phyloP scores from a whole-genome alignment of 1,284 basidiomycete genomes.

The Apiotrichum gracile region DNA sequence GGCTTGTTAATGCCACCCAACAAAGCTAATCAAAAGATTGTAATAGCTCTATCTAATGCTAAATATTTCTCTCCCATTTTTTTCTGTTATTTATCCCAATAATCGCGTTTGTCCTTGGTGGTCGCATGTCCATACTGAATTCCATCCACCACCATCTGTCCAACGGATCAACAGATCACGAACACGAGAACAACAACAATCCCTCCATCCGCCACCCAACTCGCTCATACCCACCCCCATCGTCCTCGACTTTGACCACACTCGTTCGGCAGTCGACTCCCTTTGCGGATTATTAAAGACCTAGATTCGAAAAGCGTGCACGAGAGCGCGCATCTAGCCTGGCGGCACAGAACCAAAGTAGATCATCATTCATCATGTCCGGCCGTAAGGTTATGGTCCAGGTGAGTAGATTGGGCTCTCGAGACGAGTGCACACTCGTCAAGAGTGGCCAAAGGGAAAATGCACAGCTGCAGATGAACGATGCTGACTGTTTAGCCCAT shows the following conservation, averaged over 20 bases:
- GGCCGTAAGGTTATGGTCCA: slow-evolving; percentile 96
- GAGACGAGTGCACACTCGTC: too few relatives aligned
- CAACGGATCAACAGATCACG: neutral
- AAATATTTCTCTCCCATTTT: neutral
- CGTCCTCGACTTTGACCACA: neutral
- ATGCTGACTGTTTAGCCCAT: slow-evolving; percentile 46
- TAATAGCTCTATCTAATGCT: too few relatives aligned
- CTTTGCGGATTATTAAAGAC: too few relatives aligned
- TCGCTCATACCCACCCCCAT: neutral
- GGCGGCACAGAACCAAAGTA: slow-evolving; percentile 10
- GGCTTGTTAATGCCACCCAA: too few relatives aligned
- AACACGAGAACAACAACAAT: neutral
- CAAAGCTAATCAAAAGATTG: too few relatives aligned
- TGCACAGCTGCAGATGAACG: neutral
- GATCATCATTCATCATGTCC: slow-evolving; percentile 60
- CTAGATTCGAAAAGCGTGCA: too few relatives aligned
- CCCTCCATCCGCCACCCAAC: neutral
- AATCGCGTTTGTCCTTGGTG: neutral
- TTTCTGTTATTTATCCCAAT: neutral
- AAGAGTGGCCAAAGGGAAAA: too few relatives aligned
- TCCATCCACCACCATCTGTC: neutral
- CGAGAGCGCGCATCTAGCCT: slow-evolving; percentile 9
- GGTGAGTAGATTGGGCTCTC: slow-evolving; percentile 54
- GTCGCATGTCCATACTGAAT: neutral
- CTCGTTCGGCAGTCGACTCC: neutral